These are phyloP conservation scores for Cordyceps pruinosa DNA, from an alignment of 2,329 filamentous ascomycete species.

Conservation along the genomic window DNA sequence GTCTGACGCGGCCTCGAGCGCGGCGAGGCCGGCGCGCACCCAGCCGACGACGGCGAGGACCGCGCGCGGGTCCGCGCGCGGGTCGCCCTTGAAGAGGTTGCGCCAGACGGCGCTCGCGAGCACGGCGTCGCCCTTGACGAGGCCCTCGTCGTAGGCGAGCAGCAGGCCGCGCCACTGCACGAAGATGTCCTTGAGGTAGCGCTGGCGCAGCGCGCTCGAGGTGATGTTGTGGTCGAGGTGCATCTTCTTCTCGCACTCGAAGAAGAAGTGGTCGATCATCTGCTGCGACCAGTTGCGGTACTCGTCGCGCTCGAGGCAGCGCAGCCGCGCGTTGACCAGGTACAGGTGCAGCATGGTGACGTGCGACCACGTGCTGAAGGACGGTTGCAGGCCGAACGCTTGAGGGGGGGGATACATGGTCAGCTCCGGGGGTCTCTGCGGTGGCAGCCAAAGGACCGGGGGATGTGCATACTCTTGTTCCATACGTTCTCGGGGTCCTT, in stretches of 20 bases:
- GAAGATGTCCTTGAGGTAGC: conserved; percentile 80
- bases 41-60: conserved; percentile 50
- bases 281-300: conserved; percentile 79
- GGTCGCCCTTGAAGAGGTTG: conserved; percentile 74
- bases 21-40: conserved; percentile 43
- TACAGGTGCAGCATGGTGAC: conserved; percentile 97
- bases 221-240: conserved; percentile 68
- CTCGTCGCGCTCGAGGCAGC: conserved; percentile 64
- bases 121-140: conserved; percentile 69
- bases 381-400: conserved; percentile 70
- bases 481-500: conserved; percentile 41
- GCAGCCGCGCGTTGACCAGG: conserved; percentile 74
- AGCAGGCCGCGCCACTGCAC: conserved; percentile 86
- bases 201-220: conserved; percentile 52
- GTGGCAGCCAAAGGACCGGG: not conserved
- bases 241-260: conserved; percentile 78
- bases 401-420: not conserved
- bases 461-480: conserved; percentile 58
- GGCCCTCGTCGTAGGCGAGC: conserved; percentile 75
- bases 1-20: conserved; percentile 45
- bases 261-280: conserved; percentile 92
- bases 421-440: not conserved
- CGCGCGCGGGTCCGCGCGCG: conserved; percentile 42
- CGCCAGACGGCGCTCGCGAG: conserved; percentile 83
- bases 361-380: conserved; percentile 93